Evolutionary conservation across 208 protist genomes (phyloP).

Genomic region (Leishmania martiniquensis): DNA sequence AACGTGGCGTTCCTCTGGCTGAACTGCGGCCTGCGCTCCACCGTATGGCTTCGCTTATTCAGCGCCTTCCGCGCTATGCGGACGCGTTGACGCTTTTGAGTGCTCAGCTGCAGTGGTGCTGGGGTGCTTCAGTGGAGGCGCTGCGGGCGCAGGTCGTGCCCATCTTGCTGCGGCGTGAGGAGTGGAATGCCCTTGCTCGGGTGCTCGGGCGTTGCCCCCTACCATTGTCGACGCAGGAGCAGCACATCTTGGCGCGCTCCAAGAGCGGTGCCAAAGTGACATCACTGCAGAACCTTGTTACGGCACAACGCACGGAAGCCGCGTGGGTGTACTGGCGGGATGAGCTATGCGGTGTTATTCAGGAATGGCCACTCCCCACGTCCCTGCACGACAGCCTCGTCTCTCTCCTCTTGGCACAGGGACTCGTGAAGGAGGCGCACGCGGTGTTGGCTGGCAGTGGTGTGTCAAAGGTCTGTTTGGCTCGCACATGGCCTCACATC

Average conservation of each 20-base stretch:
- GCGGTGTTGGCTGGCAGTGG: slow-evolving; percentile 1
- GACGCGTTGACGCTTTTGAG: slow-evolving; percentile 27
- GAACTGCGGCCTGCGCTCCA: slow-evolving; percentile 15
- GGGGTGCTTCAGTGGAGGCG: slow-evolving; percentile 22
- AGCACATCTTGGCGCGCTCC: slow-evolving; percentile 8
- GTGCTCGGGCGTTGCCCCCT: slow-evolving; percentile 17
- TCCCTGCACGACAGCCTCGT: slow-evolving; percentile 14
- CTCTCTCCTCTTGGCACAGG: slow-evolving; percentile 15
- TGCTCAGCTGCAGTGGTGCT: slow-evolving; percentile 31
- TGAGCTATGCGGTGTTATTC: neutral
- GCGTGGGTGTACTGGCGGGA: slow-evolving; percentile 18
- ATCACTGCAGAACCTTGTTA: slow-evolving; percentile 6
- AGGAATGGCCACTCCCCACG: neutral
- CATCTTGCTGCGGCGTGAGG: slow-evolving; percentile 12
- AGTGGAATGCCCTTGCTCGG: slow-evolving; percentile 6
- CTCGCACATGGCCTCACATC: slow-evolving; percentile 2
- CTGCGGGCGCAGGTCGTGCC: slow-evolving; percentile 22
- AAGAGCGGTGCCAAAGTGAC: neutral
- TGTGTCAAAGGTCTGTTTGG: neutral
- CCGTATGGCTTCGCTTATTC: slow-evolving; percentile 4
- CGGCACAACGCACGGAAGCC: neutral
- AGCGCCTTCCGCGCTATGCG: neutral
- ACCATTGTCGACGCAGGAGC: slow-evolving; percentile 21
- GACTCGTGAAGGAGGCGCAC: slow-evolving; percentile 13
- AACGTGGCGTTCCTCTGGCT: slow-evolving; percentile 5